Evolutionary conservation across 495 filamentous ascomycete species (phyloP).

Genomic region (Podospora tetraspora): DNA sequence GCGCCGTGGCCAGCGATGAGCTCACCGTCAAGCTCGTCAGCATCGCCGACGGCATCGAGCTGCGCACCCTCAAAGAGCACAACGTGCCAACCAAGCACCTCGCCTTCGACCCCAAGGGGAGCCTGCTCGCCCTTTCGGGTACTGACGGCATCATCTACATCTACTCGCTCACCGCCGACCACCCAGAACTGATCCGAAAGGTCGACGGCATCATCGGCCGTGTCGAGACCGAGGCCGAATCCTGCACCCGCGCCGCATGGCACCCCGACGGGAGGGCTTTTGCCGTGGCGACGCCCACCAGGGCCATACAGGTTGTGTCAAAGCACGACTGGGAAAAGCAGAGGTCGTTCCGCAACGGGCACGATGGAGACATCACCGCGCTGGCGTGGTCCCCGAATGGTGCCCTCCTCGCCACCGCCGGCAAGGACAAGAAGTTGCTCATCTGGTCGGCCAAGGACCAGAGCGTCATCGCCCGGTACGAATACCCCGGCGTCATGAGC

Average conservation of each 20-base stretch:
- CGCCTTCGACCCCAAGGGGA: slow-evolving; percentile 77
- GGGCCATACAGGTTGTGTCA: slow-evolving; percentile 83
- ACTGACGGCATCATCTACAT: slow-evolving; percentile 83
- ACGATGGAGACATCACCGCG: slow-evolving; percentile 80
- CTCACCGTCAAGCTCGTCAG: slow-evolving; percentile 83
- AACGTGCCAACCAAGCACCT: slow-evolving; percentile 82
- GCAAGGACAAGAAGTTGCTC: slow-evolving; percentile 72
- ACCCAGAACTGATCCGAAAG: slow-evolving; percentile 73
- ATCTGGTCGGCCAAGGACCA: slow-evolving; percentile 90
- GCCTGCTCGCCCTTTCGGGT: slow-evolving; percentile 72
- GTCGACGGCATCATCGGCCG: slow-evolving; percentile 79
- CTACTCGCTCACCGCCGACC: slow-evolving; percentile 75
- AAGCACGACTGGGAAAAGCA: slow-evolving; percentile 82
- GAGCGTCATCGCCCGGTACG: slow-evolving; percentile 63
- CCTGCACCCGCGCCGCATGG: slow-evolving; percentile 74
- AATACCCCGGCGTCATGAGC: slow-evolving; percentile 74
- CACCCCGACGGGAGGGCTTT: slow-evolving; percentile 94
- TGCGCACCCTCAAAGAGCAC: slow-evolving; percentile 75
- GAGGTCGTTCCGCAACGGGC: slow-evolving; percentile 67
- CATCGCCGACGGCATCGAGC: slow-evolving; percentile 64
- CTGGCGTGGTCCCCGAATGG: slow-evolving; percentile 93
- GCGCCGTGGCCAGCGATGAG: slow-evolving; percentile 95
- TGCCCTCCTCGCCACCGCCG: slow-evolving; percentile 75
- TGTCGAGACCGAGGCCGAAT: slow-evolving; percentile 71
- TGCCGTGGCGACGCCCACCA: slow-evolving; percentile 73